phyloP scores from a whole-genome alignment of 2,329 filamentous ascomycete genomes.

The Pestalotiopsis fici region DNA sequence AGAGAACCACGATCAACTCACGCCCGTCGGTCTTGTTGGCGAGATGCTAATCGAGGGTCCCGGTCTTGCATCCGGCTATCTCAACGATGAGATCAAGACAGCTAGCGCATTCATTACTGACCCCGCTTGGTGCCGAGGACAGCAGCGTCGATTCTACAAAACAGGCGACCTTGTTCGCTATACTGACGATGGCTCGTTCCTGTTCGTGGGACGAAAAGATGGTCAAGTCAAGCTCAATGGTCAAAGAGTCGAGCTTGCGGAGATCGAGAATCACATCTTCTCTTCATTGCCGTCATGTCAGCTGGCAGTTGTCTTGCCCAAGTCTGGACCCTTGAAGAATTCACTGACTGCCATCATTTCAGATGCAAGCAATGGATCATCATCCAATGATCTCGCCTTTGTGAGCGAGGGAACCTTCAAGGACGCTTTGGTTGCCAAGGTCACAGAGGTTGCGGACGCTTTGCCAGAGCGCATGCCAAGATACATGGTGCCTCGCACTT shows the following conservation, averaged over 20 bases:
- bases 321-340: slow-evolving; percentile 15
- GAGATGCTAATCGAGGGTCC: slow-evolving; percentile 17
- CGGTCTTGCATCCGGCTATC: slow-evolving; percentile 11
- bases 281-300: slow-evolving; percentile 5
- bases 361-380: slow-evolving; percentile 22
- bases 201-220: slow-evolving; percentile 17
- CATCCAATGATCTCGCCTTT: slow-evolving; percentile 20
- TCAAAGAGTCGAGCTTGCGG: slow-evolving; percentile 11
- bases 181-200: slow-evolving; percentile 28
- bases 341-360: slow-evolving; percentile 22
- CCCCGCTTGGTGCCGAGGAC: slow-evolving; percentile 13
- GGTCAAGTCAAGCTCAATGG: slow-evolving; percentile 11
- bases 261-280: slow-evolving; percentile 12
- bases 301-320: neutral
- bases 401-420: slow-evolving; percentile 25
- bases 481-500: slow-evolving; percentile 17
- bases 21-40: slow-evolving; percentile 14
- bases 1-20: slow-evolving; percentile 11
- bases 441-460: slow-evolving; percentile 8
- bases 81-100: slow-evolving; percentile 14
- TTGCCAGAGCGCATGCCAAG: slow-evolving; percentile 9
- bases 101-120: slow-evolving; percentile 10
- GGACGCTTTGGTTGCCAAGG: neutral
- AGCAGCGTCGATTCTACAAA: slow-evolving; percentile 30
- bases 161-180: slow-evolving; percentile 41